Evolutionary conservation across 176 grass and related monocot genomes (phyloP).

Genomic region (Chrysopogon serrulatus): DNA sequence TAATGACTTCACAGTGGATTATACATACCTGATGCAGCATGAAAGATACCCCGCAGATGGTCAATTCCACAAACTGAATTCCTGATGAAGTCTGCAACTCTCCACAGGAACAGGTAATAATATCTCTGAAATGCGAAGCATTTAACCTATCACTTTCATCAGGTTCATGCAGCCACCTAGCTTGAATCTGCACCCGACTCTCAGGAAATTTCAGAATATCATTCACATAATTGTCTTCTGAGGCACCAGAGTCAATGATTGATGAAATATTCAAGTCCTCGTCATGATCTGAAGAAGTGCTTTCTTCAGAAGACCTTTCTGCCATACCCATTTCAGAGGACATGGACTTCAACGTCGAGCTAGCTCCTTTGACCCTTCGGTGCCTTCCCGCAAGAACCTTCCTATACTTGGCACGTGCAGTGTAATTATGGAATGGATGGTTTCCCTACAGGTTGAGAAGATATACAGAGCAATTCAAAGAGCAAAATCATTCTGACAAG

Average conservation of each 20-base stretch:
- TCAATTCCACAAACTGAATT: conserved; percentile 73
- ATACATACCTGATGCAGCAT: conserved; percentile 90
- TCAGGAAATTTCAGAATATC: conserved; percentile 26
- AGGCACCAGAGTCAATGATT: conserved; percentile 19
- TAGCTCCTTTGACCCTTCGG: conserved; percentile 32
- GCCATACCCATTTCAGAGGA: conserved; percentile 20
- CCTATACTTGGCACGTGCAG: conserved; percentile 73
- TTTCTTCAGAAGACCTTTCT: conserved; percentile 25
- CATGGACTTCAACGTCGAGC: conserved; percentile 17
- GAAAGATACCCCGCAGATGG: conserved; percentile 85
- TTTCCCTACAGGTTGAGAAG: conserved; percentile 56
- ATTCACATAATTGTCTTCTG: conserved; percentile 22
- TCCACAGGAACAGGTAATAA: conserved; percentile 69
- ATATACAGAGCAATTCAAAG: conserved; percentile 1
- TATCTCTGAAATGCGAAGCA: conserved; percentile 87
- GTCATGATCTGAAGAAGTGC: conserved; percentile 19
- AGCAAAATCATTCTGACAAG: neutral
- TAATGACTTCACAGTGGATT: neutral
- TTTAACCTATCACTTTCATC: conserved; percentile 80
- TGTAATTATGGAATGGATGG: conserved; percentile 97
- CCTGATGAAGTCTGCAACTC: conserved; percentile 63
- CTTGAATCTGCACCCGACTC: conserved; percentile 37
- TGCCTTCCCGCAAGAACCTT: conserved; percentile 50
- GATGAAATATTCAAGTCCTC: conserved; percentile 31
- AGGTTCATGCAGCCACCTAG: conserved; percentile 88